Evolutionary conservation across 345 rosid species (phyloP), one percentile per base, ranked within the genome.

Genomic region (Eucalyptus pumila): DNA sequence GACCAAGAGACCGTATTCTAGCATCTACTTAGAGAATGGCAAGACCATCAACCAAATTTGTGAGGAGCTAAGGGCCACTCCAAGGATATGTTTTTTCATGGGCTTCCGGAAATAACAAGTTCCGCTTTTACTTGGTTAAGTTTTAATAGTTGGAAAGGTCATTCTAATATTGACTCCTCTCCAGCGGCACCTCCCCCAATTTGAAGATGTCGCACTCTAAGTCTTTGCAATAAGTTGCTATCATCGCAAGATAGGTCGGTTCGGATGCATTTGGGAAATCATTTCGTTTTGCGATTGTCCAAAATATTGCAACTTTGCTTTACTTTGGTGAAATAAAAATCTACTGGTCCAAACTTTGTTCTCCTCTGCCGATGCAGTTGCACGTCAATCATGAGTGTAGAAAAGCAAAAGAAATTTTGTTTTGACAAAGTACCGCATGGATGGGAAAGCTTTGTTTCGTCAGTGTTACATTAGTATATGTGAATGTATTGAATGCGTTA

Each of bases 1-100:
- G 92, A 93, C 95, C 87, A 94, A 94, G 90, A 94, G 92, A 89
- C 96, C 94, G 2, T 93, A 92, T 54, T 94, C 91, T 92, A 94
- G 92, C 87, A 94, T 94, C 87, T 94, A 93, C 92, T 89, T 94
- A 48, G 92, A 92, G 90, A 94, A 91, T 60, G 96, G 95, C 60
- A 94, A 93, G 93, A 94, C 94, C 86, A 86, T 93, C 37, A 92
- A 94, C 92, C 92, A 92, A 40, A 93, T 92, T 86, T 94, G 93
- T 92, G 94, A 91, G 88, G 96, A 94, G 94, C 93, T 94, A 87
- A 95, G 91, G 93, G 89, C 86, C 88, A 94, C 94, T 90, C 91
- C 37, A 94, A 91, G 76, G 93, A 92, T 86, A 90, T 62, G 89
- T 93, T 95, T 56, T 91, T 93, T 87, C 94, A 95, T 87, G 91